Base-by-base conservation (phyloP, 129 eudicot species). In the Mikania micrantha region DNA sequence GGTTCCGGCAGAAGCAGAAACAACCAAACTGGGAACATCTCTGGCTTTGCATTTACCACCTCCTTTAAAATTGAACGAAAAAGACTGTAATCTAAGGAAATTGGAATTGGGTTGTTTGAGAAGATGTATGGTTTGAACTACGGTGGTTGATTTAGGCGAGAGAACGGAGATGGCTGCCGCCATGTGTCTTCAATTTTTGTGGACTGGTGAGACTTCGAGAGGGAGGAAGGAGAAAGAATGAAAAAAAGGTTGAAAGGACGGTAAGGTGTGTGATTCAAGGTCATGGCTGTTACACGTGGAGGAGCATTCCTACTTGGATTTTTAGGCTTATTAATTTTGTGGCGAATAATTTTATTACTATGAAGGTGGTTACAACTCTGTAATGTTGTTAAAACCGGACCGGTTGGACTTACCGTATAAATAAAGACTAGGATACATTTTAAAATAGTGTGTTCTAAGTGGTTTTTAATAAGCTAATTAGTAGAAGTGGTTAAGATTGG, bases 161-260 rank as follows among this genome's bases (percentile, higher is more conserved):
- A 82, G 72, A 16, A 75, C 84, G 60, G 82, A 81, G 27, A 86
- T 57, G 67, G 85, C 80, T 67, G 86, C 84, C 35, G 73, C 81
- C 85, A 80, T 82, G 52, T 71, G 4, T 76, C 3, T 38, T 38
- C 20, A 13, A 21, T 63, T 58, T 4, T 54, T n/a, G n/a, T n/a
- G n/a, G n/a, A n/a, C n/a, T n/a, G n/a, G n/a, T n/a, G n/a, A 15
- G 1, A 7, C 41, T 57, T 13, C 67, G 17, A 31, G 11, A 5
- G 6, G 15, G 9, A 13, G 5, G 19, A 34, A 42, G 15, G 45
- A 21, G 34, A 47, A 28, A 22, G 17, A 56, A 13, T 17, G 13
- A 15, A 16, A 4, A 9, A 9, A 6, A 6, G 8, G 10, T 28
- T 7, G 8, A 35, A 36, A 65, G 68, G 68, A n/a, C n/a, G n/a